Conservation (phyloP, 202 grass and related monocot genomes). For the Miscanthus sacchariflorus region DNA sequence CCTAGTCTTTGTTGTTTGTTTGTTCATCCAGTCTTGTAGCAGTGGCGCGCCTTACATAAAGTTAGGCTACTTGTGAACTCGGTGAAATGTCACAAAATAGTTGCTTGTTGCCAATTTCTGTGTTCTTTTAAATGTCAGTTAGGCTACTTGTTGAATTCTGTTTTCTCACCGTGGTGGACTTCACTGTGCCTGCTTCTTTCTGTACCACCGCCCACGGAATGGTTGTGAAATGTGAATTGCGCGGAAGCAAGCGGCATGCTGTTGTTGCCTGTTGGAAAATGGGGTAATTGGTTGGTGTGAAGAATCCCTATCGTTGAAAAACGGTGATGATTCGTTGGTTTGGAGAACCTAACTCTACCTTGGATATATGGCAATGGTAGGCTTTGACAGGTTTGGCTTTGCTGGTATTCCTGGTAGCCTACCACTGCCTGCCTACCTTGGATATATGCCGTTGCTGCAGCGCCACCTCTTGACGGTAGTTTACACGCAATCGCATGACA, state of each 20-base stretch:
- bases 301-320: not conserved
- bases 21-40: constrained; percentile 37
- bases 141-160: not conserved
- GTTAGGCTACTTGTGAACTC: too few species aligned
- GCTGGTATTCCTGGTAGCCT: not conserved
- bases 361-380: not conserved
- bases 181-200: not conserved
- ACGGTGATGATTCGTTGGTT: not conserved
- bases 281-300: not conserved
- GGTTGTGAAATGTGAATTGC: not conserved
- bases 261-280: not conserved
- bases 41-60: not conserved
- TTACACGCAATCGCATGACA: not conserved
- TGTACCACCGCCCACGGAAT: not conserved
- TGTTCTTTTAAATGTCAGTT: not conserved
- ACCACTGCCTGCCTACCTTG: not conserved
- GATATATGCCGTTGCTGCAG: not conserved
- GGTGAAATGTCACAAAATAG: not conserved
- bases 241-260: too few species aligned
- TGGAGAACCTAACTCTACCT: not conserved
- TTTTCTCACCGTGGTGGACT: too few species aligned
- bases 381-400: not conserved
- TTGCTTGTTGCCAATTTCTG: not conserved
- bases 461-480: not conserved
- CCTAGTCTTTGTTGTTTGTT: constrained; percentile 10